Base-by-base conservation (phyloP, 306 rosid species). In the Lathyrus sativus region DNA sequence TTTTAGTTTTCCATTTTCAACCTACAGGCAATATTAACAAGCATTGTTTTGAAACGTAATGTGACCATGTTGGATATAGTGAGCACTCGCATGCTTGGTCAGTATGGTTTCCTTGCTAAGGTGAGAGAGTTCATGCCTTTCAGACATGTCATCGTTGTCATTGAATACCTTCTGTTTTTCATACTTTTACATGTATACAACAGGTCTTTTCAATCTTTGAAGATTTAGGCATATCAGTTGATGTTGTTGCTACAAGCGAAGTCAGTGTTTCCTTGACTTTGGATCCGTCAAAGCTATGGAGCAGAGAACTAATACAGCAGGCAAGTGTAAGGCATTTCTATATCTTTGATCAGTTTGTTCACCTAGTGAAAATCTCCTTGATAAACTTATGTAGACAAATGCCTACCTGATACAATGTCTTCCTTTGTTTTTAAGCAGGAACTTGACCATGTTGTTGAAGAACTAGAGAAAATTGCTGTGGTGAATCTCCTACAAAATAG, bases 11-110 rank as follows among this genome's bases (percentile, higher is more conserved):
- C 59, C 38, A 31, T 68, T 77, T 72, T 43, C 71, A 68, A 77
- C 19, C 71, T 86, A 80, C 89, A 92, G 98, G 98, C 90, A 33
- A 87, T 88, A 59, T 76, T 93, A 42, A 93, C 97, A 41, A 93
- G 98, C 89, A 90, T 93, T 54, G 97, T 93, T 74, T 74, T 90
- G 87, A 93, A 93, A 83, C 79, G 91, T 29, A 93, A 88, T 71
- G 96, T 93, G 70, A 93, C 96, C 69, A 90, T 93, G 98, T 81
- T 93, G 95, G 98, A 93, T 90, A 93, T 93, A 48, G 98, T 76
- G 65, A 93, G 96, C 81, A 90, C 98, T 55, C 93, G 98, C 69
- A 93, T 93, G 98, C 98, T 93, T 62, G 98, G 98, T 65, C 98
- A 93, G 80, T 90, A 7, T 56, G 98, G 98, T 45, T 93, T 93